Evolutionary conservation across 306 rosid genomes (phyloP), one percentile per base, ranked within the genome.

Genomic region (Citrullus mucosospermus): DNA sequence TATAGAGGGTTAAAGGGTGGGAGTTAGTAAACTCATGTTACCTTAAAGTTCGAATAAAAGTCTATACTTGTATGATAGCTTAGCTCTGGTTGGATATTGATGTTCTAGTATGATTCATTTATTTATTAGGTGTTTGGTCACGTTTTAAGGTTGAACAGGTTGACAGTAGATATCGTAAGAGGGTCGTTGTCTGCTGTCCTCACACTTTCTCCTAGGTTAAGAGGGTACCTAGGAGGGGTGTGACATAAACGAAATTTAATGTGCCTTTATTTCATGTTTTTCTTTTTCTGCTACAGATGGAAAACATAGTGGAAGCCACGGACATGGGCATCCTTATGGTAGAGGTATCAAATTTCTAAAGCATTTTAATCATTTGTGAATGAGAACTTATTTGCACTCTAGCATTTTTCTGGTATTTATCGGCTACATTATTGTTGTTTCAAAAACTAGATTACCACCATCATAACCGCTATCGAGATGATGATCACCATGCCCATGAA

Each of bases 401-500:
- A 0, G 55, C 10, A 1, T 39, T 16, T 14, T 78, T 38, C 63
- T 53, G 63, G 61, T 46, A 16, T 14, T 25, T 28, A 9, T 72
- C 57, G 79, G 10, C 51, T 78, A 12, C 18, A 25, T 36, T 30
- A 54, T 34, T 69, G 61, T 43, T 84, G 55, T 73, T 81, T 75
- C 43, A 44, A 36, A 79, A 84, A 57, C 79, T 80, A 89, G 98
- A 94, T 85, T 84, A 85, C 86, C 54, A 81, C 1, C 54, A 79
- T 0, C 81, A 93, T 82, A 94, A 94, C 85, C 88, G 98, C 81
- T 62, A 86, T 66, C 88, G 95, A 67, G 97, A 94, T 78, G 98
- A 92, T 84, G 97, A 92, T 62, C 88, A 84, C 82, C 96, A 83
- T 77, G 83, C 85, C 17, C 81, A 89, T 9, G 97, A 90, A 74